Evolutionary conservation across 2,329 filamentous ascomycete genomes (phyloP).

Genomic region (Pseudogymnoascus sp.): DNA sequence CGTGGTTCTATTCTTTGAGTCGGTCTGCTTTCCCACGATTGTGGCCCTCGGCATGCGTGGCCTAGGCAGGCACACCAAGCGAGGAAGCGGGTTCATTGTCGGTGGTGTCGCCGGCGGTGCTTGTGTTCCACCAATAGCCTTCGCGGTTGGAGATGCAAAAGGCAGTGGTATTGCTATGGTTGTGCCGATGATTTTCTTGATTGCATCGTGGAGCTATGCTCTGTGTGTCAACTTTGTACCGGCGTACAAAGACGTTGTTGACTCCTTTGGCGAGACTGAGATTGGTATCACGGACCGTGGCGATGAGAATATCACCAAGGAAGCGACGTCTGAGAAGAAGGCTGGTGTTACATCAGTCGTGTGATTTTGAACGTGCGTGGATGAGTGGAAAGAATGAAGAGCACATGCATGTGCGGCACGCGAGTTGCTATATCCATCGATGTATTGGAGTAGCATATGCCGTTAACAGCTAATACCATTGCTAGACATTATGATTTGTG

Average conservation of each 20-base stretch:
- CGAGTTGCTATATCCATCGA: background rate
- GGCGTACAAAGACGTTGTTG: constrained; percentile 18
- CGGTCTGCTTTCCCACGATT: constrained; percentile 47
- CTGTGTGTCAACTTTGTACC: constrained; percentile 13
- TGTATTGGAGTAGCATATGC: background rate
- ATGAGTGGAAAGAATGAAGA: background rate
- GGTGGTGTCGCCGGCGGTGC: constrained; percentile 48
- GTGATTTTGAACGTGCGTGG: background rate
- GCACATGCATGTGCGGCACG: background rate
- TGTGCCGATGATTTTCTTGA: constrained; percentile 16
- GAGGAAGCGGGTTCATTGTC: constrained; percentile 42
- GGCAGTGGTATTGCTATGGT: background rate
- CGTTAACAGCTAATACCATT: background rate
- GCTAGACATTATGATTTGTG: background rate
- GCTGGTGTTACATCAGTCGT: background rate
- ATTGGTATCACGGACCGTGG: background rate
- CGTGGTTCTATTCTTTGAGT: constrained; percentile 45
- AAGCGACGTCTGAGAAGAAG: background rate
- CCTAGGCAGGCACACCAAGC: constrained; percentile 43
- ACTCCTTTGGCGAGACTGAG: constrained; percentile 16
- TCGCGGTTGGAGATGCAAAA: constrained; percentile 55
- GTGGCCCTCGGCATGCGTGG: constrained; percentile 46
- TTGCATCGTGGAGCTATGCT: constrained; percentile 12
- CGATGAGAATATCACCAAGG: background rate
- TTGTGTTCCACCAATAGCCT: constrained; percentile 62